These are phyloP conservation scores for Limtongia smithiae DNA, from an alignment of 805 yeast genomes.

Conservation along the genomic window DNA sequence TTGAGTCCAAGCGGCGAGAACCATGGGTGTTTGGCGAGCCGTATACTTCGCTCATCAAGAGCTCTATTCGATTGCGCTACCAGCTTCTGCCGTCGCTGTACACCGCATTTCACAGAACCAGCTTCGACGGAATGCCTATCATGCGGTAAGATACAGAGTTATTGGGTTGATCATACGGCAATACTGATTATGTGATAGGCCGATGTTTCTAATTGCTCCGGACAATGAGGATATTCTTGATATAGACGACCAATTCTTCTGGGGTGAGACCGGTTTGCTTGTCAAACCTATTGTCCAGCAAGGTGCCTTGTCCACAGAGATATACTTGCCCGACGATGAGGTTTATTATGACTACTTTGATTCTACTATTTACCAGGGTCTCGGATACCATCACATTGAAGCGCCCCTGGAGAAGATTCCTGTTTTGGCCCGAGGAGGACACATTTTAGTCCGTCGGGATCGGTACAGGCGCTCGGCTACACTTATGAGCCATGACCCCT, in stretches of 20 bases:
- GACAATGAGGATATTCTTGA: slow-evolving; percentile 46
- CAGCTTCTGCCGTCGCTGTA: slow-evolving; percentile 72
- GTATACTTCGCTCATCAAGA: slow-evolving; percentile 58
- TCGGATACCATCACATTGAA: slow-evolving; percentile 42
- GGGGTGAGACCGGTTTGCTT: slow-evolving; percentile 67
- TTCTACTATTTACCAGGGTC: slow-evolving; percentile 35
- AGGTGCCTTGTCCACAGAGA: slow-evolving; percentile 41
- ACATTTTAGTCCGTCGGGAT: slow-evolving; percentile 61
- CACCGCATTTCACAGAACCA: slow-evolving; percentile 68
- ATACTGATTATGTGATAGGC: too few species aligned
- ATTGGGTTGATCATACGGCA: too few species aligned
- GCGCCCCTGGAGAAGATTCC: slow-evolving; percentile 65
- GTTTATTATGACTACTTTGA: slow-evolving; percentile 40
- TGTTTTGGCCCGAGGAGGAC: slow-evolving; percentile 72
- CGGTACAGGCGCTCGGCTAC: slow-evolving; percentile 76
- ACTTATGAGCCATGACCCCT: slow-evolving; percentile 76
- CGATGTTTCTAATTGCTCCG: slow-evolving; percentile 32
- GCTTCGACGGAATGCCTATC: slow-evolving; percentile 62
- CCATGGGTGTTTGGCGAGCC: slow-evolving; percentile 86
- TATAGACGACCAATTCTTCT: slow-evolving; percentile 78
- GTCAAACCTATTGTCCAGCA: slow-evolving; percentile 76
- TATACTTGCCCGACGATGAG: slow-evolving; percentile 50
- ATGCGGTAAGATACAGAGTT: slow-evolving; percentile 33
- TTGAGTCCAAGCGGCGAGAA: slow-evolving; percentile 87
- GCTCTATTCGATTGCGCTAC: slow-evolving; percentile 72